Percentiles rank a stretch among this genome's conserved stretches.
phyloP scores from a whole-genome alignment of 2,329 filamentous ascomycete species.

The Malbranchea zuffiana region DNA sequence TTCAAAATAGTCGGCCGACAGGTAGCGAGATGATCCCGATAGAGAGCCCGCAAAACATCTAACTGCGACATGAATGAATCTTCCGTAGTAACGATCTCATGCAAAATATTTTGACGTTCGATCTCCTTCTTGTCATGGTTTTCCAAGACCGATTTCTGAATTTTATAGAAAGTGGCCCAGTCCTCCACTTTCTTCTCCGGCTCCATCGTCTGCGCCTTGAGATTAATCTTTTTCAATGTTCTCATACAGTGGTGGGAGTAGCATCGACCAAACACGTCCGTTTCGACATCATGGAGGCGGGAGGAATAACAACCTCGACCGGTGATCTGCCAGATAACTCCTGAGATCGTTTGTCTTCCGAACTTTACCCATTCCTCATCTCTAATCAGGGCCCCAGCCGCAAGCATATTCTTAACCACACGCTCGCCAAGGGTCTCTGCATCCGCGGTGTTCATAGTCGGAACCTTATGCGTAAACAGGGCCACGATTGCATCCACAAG shows the following conservation, averaged over 20 bases:
- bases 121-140: constrained; percentile 72
- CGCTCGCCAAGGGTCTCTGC: constrained; percentile 73
- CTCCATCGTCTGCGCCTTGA: constrained; percentile 61
- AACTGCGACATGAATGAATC: constrained; percentile 84
- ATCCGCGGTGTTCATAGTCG: constrained; percentile 97
- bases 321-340: constrained; percentile 86
- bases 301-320: constrained; percentile 84
- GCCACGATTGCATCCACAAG: constrained; percentile 80
- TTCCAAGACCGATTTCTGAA: constrained; percentile 66
- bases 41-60: constrained; percentile 72
- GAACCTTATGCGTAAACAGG: constrained; percentile 87
- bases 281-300: constrained; percentile 59
- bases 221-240: constrained; percentile 86
- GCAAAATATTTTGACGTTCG: constrained; percentile 82
- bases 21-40: constrained; percentile 64
- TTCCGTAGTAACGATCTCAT: constrained; percentile 90
- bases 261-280: constrained; percentile 58
- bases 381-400: constrained; percentile 62
- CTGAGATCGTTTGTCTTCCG: constrained; percentile 65
- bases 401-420: constrained; percentile 70
- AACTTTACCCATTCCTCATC: constrained; percentile 99
- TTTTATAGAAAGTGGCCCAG: constrained; percentile 80
- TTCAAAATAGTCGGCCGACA: constrained; percentile 71
- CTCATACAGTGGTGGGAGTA: constrained; percentile 91
- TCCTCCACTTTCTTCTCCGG: constrained; percentile 61